These are phyloP conservation scores for Ampelocalamus luodianensis DNA, from an alignment of 176 grass and related monocot genomes.

Conservation along the genomic window DNA sequence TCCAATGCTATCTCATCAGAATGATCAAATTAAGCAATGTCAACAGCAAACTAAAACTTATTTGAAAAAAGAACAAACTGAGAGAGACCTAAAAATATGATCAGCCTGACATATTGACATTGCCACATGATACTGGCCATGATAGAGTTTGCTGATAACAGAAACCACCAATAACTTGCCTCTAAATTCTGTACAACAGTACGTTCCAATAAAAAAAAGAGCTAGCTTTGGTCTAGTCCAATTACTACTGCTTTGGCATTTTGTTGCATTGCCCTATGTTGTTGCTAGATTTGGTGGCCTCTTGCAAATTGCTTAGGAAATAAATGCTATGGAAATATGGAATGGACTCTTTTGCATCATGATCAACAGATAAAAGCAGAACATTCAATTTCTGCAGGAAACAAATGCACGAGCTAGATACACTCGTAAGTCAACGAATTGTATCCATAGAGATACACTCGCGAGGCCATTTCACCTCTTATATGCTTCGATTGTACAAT, in stretches of 20 bases:
- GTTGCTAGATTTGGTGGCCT: constrained; percentile 23
- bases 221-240: constrained; percentile 11
- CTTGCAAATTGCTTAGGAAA: neutral
- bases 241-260: constrained; percentile 7
- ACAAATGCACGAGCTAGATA: neutral
- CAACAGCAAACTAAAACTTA: neutral
- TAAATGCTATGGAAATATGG: neutral
- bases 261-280: neutral
- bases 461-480: neutral
- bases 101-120: neutral
- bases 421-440: neutral
- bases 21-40: neutral
- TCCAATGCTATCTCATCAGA: neutral
- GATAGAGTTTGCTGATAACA: neutral
- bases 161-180: neutral
- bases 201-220: constrained; percentile 13
- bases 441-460: neutral
- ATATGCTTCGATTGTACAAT: neutral
- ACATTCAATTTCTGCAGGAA: neutral
- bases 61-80: neutral
- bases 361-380: neutral
- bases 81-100: neutral
- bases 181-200: neutral
- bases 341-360: constrained; percentile 29
- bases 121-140: neutral